Percentiles rank a stretch among this genome's conserved stretches.
Conservation (phyloP, 768 basidiomycete genomes). For the Kwoniella bestiolae region DNA sequence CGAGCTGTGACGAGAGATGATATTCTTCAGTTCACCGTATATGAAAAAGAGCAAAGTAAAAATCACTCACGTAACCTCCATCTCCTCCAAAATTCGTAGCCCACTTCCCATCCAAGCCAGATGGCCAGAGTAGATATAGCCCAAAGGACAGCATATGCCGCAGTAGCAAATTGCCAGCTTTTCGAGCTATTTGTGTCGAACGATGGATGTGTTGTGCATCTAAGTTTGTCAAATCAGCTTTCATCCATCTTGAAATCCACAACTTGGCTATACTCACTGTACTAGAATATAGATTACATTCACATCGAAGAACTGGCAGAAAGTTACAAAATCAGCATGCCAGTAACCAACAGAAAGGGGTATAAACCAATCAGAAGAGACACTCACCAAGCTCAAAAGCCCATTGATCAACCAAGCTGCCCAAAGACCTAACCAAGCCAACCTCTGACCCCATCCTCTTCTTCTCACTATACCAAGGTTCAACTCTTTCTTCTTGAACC, state of each 20-base stretch:
- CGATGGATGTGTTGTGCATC: slow-evolving; percentile 75
- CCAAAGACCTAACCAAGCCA: slow-evolving; percentile 40
- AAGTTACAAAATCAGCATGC: too few species aligned
- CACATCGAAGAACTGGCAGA: slow-evolving; percentile 74
- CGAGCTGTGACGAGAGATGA: slow-evolving; percentile 64
- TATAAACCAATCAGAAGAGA: too few species aligned
- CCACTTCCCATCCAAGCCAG: slow-evolving; percentile 67
- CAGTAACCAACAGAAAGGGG: too few species aligned
- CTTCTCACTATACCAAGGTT: slow-evolving; percentile 43
- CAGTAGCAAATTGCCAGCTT: slow-evolving; percentile 80
- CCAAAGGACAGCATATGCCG: slow-evolving; percentile 85
- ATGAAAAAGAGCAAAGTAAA: too few species aligned
- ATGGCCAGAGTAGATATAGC: slow-evolving; percentile 72
- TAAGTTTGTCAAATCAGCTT: slow-evolving; percentile 47
- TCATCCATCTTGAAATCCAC: slow-evolving; percentile 11
- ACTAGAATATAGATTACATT: slow-evolving; percentile 81
- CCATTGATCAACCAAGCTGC: slow-evolving; percentile 28
- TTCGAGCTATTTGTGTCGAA: slow-evolving; percentile 71
- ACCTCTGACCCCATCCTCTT: slow-evolving; percentile 26
- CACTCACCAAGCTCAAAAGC: slow-evolving; percentile 41
- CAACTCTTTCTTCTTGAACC: slow-evolving; percentile 48
- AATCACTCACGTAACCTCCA: slow-evolving; percentile 58
- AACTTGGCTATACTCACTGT: slow-evolving; percentile 66
- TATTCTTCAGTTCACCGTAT: neutral
- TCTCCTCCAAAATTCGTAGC: slow-evolving; percentile 44